Evolutionary conservation across 495 filamentous ascomycete species (phyloP).

Genomic region (Podospora anserina): DNA sequence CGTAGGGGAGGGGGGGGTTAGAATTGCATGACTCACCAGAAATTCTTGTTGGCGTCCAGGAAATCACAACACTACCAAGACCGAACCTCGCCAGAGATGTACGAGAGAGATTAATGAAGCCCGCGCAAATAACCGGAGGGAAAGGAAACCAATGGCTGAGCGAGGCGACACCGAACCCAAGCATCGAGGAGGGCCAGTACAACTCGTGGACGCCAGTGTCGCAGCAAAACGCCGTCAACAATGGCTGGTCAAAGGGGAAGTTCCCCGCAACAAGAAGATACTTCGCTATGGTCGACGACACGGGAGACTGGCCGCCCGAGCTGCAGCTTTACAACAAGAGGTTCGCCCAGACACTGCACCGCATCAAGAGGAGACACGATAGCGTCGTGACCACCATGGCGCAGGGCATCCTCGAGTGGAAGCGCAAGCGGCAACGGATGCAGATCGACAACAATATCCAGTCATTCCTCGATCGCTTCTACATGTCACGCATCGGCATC

Average conservation of each 20-base stretch:
- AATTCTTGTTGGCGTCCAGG: slow-evolving; percentile 48
- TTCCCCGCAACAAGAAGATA: slow-evolving; percentile 66
- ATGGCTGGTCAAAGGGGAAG: slow-evolving; percentile 51
- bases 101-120: slow-evolving; percentile 71
- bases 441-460: slow-evolving; percentile 98
- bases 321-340: slow-evolving; percentile 88
- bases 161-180: slow-evolving; percentile 84
- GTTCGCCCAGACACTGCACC: slow-evolving; percentile 79
- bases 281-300: slow-evolving; percentile 87
- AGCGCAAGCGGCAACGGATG: slow-evolving; percentile 92
- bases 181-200: slow-evolving; percentile 83
- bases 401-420: slow-evolving; percentile 96
- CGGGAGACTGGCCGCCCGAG: slow-evolving; percentile 88
- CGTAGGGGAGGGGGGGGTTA: not conserved
- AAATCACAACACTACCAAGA: slow-evolving; percentile 80
- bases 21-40: slow-evolving; percentile 28
- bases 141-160: slow-evolving; percentile 60
- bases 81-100: slow-evolving; percentile 75
- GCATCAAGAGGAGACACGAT: slow-evolving; percentile 94
- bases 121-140: slow-evolving; percentile 55
- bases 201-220: slow-evolving; percentile 60
- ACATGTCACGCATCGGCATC: slow-evolving; percentile 99
- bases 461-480: slow-evolving; percentile 94
- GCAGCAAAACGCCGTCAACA: slow-evolving; percentile 31
- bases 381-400: slow-evolving; percentile 93